A percentile compares a stretch with the other conserved stretches of the same genome.
Evolutionary conservation across 768 basidiomycete species (phyloP).

Genomic region (Naematelia encephala): DNA sequence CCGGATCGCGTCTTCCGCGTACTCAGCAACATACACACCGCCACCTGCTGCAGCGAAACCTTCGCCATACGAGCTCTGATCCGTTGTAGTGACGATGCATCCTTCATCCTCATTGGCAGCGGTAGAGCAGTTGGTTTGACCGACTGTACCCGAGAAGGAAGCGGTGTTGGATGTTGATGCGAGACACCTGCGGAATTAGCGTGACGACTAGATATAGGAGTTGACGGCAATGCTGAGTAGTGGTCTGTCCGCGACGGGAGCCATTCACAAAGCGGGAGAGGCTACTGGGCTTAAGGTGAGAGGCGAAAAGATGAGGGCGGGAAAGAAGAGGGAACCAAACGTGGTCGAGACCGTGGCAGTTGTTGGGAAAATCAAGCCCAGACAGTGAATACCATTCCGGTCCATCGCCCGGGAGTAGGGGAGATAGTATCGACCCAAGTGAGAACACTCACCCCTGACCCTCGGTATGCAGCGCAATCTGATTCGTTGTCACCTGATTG

Average conservation of each 20-base stretch:
- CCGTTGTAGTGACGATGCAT: slow-evolving; percentile 62
- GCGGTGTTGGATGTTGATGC: slow-evolving; percentile 15
- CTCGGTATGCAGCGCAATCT: slow-evolving; percentile 73
- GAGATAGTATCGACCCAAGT: not conserved
- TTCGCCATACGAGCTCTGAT: slow-evolving; percentile 61
- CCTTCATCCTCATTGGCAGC: slow-evolving; percentile 58
- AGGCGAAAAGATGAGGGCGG: slow-evolving; percentile 38
- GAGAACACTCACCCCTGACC: slow-evolving; percentile 46
- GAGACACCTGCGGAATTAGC: slow-evolving; percentile 52
- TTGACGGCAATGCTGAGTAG: not conserved
- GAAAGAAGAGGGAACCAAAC: not conserved
- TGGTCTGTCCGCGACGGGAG: not conserved
- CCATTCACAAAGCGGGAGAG: no score
- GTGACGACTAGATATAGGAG: slow-evolving; percentile 55
- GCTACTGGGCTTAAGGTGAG: no score
- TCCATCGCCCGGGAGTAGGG: no score
- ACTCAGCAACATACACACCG: slow-evolving; percentile 73
- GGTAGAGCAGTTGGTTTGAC: slow-evolving; percentile 54
- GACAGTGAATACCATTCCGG: no score
- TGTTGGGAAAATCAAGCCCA: no score
- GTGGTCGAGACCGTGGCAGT: no score
- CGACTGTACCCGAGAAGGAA: slow-evolving; percentile 40
- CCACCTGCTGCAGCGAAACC: slow-evolving; percentile 66
- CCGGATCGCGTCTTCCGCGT: slow-evolving; percentile 57
- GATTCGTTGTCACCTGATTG: slow-evolving; percentile 63